Conservation (phyloP, 805 yeast genomes). For the Yamadazyma takamatsuzukensis region DNA sequence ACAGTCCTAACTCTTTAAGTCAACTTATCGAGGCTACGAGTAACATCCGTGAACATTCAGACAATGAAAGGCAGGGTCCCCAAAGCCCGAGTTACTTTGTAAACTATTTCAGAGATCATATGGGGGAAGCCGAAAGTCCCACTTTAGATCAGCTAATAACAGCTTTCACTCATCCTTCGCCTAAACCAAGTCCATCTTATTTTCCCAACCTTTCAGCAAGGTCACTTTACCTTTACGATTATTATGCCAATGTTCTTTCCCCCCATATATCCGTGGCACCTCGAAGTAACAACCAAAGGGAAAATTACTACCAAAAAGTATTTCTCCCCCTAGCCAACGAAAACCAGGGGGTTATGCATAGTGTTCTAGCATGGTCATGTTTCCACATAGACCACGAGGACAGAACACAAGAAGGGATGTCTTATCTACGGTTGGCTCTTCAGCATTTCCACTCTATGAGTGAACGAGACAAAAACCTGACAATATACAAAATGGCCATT, state of each 20-base stretch:
- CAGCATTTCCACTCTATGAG: constrained; percentile 25
- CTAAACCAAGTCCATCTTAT: constrained; percentile 18
- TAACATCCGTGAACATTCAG: too few relatives aligned
- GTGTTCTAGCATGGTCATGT: constrained; percentile 54
- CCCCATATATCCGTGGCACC: constrained; percentile 47
- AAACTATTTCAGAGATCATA: too few relatives aligned
- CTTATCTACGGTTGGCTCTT: constrained; percentile 47
- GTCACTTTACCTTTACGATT: constrained; percentile 42
- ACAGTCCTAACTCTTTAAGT: too few relatives aligned
- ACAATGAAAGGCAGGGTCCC: too few relatives aligned
- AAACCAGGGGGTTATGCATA: constrained; percentile 49
- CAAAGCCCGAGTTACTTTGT: too few relatives aligned
- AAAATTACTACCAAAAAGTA: constrained; percentile 49
- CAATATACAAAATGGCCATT: constrained; percentile 55
- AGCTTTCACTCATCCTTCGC: constrained; percentile 23
- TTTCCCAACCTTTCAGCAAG: constrained; percentile 27
- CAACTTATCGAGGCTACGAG: too few relatives aligned
- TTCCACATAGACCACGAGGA: constrained; percentile 40
- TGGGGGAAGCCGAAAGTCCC: too few relatives aligned
- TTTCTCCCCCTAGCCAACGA: constrained; percentile 54
- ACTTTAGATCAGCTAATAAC: background rate
- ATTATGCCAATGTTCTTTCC: constrained; percentile 45
- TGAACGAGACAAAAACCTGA: constrained; percentile 25
- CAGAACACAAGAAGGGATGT: constrained; percentile 47
- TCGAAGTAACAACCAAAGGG: constrained; percentile 30